Base-by-base conservation (phyloP, 2,329 filamentous ascomycete genomes). In the Samsoniella hepiali region DNA sequence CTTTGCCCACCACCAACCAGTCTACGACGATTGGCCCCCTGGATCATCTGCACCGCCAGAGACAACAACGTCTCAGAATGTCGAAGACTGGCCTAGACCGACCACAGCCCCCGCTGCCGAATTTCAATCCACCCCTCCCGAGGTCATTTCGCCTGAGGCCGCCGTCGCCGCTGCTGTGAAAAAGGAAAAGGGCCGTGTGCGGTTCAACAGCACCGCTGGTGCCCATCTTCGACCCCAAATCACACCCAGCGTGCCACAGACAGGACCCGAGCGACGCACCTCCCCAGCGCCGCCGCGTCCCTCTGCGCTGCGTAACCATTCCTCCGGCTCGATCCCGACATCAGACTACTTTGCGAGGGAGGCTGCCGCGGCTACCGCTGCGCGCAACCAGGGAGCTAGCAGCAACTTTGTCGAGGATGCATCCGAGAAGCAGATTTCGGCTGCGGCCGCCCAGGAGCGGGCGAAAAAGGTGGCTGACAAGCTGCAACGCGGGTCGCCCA, bases 111-210 rank as follows among this genome's bases (percentile, higher is more conserved):
- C 57, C 22, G 50, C 55, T 15, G 17, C 40, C 31, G 62, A 59
- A 2, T 47, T 44, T 32, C 53, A 42, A 13, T n/a, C 40, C 45
- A 44, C 53, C 27, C 5, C 49, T 17, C 29, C 49, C 29, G 31
- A 38, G 22, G 27, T 15, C 27, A 38, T 36, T 10, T 47, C 50
- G 22, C 57, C 63, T 22, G 55, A 49, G 22, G 27, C 64, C 51
- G 66, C 64, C 44, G 66, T 58, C 40, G 67, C 67, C 50, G 67
- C 67, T 40, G 67, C 68, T 50, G 51, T 68, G 36, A 79, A 74
- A 67, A 78, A 75, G 56, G 79, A 82, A 65, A 82, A 80, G 66
- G 78, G 77, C 3, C 76, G 80, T 34, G 80, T 82, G 34, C 75
- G 79, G 7, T 82, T 82, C 67, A 81, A 81, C 68, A 82, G 79